Conservation (phyloP, 2,329 filamentous ascomycete genomes). For the Penicillium sumatraense region DNA sequence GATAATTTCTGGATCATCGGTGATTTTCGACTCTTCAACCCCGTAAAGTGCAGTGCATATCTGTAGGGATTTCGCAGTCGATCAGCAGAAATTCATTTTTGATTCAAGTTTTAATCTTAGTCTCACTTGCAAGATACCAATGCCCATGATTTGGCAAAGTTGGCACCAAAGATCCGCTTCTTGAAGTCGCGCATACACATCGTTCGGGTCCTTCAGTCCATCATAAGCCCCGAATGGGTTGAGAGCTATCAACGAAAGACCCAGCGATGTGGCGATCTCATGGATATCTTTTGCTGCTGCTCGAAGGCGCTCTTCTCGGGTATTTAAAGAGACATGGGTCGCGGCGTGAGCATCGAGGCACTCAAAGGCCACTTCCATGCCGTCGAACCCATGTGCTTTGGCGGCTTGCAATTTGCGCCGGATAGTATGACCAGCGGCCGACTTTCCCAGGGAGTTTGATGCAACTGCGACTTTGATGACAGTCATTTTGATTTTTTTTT, state of each 20-base stretch:
- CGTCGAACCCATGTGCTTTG: constrained; percentile 28
- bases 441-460: constrained; percentile 20
- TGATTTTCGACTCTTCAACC: constrained; percentile 3
- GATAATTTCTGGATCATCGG: constrained; percentile 3
- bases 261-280: constrained; percentile 10
- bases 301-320: constrained; percentile 18
- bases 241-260: constrained; percentile 12
- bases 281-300: constrained; percentile 16
- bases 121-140: constrained; percentile 18
- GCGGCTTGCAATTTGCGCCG: constrained; percentile 17
- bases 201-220: constrained; percentile 3
- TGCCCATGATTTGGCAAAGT: constrained; percentile 16
- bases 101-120: neutral
- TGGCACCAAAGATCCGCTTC: constrained; percentile 22
- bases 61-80: neutral
- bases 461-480: constrained; percentile 17
- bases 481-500: neutral
- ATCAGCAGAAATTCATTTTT: neutral
- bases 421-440: constrained; percentile 18
- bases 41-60: constrained; percentile 11
- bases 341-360: constrained; percentile 29
- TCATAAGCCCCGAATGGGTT: constrained; percentile 20
- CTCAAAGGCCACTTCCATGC: constrained; percentile 36
- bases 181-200: constrained; percentile 10
- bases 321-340: constrained; percentile 3